A percentile compares a stretch with the other conserved stretches of the same genome.
Conservation (phyloP, 306 rosid genomes). For the Casuarina cunninghamiana region DNA sequence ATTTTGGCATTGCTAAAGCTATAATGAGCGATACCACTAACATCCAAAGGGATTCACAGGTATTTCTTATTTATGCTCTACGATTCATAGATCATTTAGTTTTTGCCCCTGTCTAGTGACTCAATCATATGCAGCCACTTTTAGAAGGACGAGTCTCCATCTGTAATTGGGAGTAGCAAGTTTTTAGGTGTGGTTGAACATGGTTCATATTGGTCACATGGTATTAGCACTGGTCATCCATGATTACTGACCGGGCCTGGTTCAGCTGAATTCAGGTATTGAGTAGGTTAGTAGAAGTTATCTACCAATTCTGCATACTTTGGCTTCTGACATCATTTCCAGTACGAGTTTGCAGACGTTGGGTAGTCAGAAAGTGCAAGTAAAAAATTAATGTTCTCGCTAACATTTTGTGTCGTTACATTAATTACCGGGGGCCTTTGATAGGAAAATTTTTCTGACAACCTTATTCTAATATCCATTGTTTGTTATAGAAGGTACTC, state of each 20-base stretch:
- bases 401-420: background rate
- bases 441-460: background rate
- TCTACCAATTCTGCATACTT: background rate
- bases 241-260: background rate
- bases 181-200: background rate
- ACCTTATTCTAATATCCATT: background rate
- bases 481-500: background rate
- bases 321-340: background rate
- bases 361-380: background rate
- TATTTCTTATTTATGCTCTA: slow-evolving; percentile 23
- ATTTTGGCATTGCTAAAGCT: slow-evolving; percentile 97
- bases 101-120: slow-evolving; percentile 8
- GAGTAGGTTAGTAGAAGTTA: background rate
- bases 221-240: background rate
- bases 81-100: background rate
- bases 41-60: slow-evolving; percentile 97
- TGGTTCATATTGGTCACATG: background rate
- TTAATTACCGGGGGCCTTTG: background rate
- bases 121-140: background rate
- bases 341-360: background rate
- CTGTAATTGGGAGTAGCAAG: background rate
- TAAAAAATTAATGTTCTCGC: background rate
- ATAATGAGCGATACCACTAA: slow-evolving; percentile 95
- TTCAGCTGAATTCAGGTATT: background rate
- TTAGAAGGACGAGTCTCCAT: background rate